Conservation (phyloP, 192 early-diverging fungal species). For the Podila clonocystis region DNA sequence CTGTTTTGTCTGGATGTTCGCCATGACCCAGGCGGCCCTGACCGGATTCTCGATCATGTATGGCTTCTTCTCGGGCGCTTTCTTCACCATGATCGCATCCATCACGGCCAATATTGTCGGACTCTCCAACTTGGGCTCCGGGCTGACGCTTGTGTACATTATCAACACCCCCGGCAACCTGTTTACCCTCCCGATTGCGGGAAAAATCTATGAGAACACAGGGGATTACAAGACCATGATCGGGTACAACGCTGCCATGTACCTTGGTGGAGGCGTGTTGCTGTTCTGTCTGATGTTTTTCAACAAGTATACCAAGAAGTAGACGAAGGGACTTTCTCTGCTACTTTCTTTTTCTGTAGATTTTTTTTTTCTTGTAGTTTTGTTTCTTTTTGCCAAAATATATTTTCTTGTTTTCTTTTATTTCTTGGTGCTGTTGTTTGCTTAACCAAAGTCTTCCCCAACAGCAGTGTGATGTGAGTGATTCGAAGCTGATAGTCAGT, state of each 20-base stretch:
- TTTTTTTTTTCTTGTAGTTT: neutral
- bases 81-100: constrained; percentile 37
- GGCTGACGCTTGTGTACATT: constrained; percentile 34
- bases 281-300: constrained; percentile 14
- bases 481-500: too few relatives aligned
- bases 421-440: neutral
- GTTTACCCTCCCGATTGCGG: constrained; percentile 42
- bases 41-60: constrained; percentile 22
- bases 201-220: constrained; percentile 20
- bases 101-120: constrained; percentile 39
- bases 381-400: neutral
- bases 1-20: constrained; percentile 44
- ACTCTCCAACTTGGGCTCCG: constrained; percentile 15
- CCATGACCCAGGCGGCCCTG: constrained; percentile 7
- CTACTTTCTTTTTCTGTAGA: neutral
- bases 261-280: constrained; percentile 14
- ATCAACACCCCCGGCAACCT: constrained; percentile 48
- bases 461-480: too few relatives aligned
- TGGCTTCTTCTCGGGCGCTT: constrained; percentile 36
- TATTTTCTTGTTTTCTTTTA: neutral
- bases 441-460: too few relatives aligned
- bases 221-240: constrained; percentile 33
- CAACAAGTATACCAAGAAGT: constrained; percentile 6
- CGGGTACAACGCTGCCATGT: constrained; percentile 34
- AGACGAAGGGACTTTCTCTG: neutral